Evolutionary conservation across 2,329 filamentous ascomycete genomes (phyloP).

Genomic region (Macrophomina tecta): DNA sequence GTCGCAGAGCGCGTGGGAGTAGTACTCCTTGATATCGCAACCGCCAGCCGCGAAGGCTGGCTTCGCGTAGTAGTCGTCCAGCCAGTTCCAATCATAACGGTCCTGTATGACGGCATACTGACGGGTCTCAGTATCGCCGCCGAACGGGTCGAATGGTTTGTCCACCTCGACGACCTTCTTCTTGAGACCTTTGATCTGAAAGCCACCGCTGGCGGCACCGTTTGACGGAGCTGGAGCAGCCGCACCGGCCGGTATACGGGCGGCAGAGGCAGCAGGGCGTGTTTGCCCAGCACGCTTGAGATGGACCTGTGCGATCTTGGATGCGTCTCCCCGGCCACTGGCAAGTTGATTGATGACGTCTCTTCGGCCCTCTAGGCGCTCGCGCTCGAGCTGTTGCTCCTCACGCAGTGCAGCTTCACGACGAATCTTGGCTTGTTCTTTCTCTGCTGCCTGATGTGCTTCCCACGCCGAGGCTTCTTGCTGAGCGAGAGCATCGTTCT

Average conservation of each 20-base stretch:
- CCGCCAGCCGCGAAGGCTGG: constrained; percentile 75
- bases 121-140: constrained; percentile 68
- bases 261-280: constrained; percentile 51
- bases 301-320: constrained; percentile 61
- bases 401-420: constrained; percentile 69
- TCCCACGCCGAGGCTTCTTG: constrained; percentile 56
- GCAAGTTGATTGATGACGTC: constrained; percentile 75
- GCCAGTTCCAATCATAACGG: constrained; percentile 76
- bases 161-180: constrained; percentile 66
- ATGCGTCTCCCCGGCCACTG: constrained; percentile 66
- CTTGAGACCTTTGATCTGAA: constrained; percentile 80
- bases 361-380: constrained; percentile 67
- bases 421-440: constrained; percentile 68
- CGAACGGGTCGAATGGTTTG: constrained; percentile 87
- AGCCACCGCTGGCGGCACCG: constrained; percentile 37
- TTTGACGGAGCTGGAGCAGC: constrained; percentile 34
- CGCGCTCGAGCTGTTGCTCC: constrained; percentile 70
- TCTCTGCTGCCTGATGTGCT: constrained; percentile 62
- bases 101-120: constrained; percentile 73
- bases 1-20: constrained; percentile 79
- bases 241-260: constrained; percentile 12
- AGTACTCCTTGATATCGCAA: constrained; percentile 83
- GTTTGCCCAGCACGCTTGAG: constrained; percentile 70
- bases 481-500: constrained; percentile 56
- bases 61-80: constrained; percentile 71